Evolutionary conservation across 2,329 filamentous ascomycete species (phyloP), one percentile per base, ranked within the genome.

Genomic region (Emergomyces orientalis): DNA sequence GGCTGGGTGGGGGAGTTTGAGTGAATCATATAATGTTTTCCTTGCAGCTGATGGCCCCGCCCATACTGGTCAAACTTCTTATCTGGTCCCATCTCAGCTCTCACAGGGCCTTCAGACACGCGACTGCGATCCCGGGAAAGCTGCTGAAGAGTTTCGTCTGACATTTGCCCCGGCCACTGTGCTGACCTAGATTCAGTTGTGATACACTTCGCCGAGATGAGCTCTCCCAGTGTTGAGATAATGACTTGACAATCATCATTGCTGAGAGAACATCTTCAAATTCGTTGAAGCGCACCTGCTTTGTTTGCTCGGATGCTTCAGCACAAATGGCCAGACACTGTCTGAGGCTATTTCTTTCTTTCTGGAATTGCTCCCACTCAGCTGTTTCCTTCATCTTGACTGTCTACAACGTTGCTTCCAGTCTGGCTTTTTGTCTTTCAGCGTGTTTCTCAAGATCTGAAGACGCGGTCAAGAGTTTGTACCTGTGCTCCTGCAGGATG

Each of bases 211-310:
- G 43, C 43, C 14, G n/a, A 47, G 43, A 47, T 47, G 43, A 47
- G 43, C 43, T 47, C 43, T 47, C 14, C 17, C 11, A 47, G 19
- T 22, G 43, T 47, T 47, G 43, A 47, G 43, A 47, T 3, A n/a
- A n/a, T n/a, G n/a, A n/a, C n/a, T n/a, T n/a, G n/a, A n/a, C n/a
- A n/a, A n/a, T 47, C 43, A 47, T 47, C 43, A 22, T n/a, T n/a
- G 43, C 43, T 11, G n/a, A 47, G 43, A 47, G 43, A 47, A 47
- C 14, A 47, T 47, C 19, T 22, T 47, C 19, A 25, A 56, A 52
- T 58, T 30, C 55, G 37, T 62, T 45, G 39, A 58, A 62, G 22
- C 58, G 41, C 25, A 19, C 34, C 27, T 62, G 34, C 13, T 62
- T 62, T 51, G 32, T 49, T 25, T 22, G 14, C 43, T 47, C 14